Evolutionary conservation across 2,329 filamentous ascomycete genomes (phyloP), one percentile per base, ranked within the genome.

Genomic region (Ascochyta rabiei): DNA sequence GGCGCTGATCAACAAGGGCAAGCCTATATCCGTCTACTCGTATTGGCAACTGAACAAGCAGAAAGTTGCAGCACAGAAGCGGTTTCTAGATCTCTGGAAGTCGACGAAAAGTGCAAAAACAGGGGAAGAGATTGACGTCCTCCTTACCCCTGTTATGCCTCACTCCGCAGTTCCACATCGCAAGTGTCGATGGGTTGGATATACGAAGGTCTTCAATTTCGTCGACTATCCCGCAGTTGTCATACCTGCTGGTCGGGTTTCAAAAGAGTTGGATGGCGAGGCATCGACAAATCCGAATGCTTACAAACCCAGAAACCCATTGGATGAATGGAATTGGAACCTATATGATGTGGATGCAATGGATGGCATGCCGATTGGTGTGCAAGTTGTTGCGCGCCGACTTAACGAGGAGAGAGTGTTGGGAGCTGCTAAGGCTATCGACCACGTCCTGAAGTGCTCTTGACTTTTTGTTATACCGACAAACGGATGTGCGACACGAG

Each of bases 11-110:
- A 82, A 83, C 46, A 66, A n/a, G 30, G 47, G 53, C 19, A 43
- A 70, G 66, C 60, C 77, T 10, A 67, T 84, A 67, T 0, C 83
- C 88, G 13, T 86, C 83, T 0, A 84, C 88, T 77, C 86, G 4
- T 89, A 89, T 70, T 89, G 86, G 86, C 85, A 88, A 61, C 76
- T 89, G 6, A 88, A 88, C 71, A 83, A 77, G 56, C 77, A 79
- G 23, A 88, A 88, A 63, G 52, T 77, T 23, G 75, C 73, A 0
- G 74, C 79, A 4, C 83, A 86, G 58, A 80, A 85, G 53, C 76
- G 73, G 2, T 87, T 86, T 50, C 76, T 87, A 1, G 79, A 85
- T 43, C 82, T 85, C 53, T 89, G 85, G 86, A 81, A 81, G 39
- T 66, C 67, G 0, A 72, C 76, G 0, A 73, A 64, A 15, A 82